A percentile compares a stretch with the other conserved stretches of the same genome.
Conservation (phyloP, 257 asterid genomes). For the Parsonsia alboflavescens region DNA sequence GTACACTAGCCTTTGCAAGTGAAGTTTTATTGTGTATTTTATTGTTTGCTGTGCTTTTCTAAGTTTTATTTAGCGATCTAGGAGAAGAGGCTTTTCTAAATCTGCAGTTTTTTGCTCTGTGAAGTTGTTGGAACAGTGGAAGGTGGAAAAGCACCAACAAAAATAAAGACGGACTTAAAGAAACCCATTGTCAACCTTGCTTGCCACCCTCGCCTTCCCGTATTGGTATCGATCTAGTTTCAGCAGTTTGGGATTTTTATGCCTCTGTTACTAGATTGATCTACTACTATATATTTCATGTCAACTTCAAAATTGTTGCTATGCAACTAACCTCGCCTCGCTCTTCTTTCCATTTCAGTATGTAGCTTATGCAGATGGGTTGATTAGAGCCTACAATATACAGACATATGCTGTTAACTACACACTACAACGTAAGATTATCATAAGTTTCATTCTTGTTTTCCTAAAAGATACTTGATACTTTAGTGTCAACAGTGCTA, state of each 20-base stretch:
- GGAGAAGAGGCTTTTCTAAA: slow-evolving; percentile 18
- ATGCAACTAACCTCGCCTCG: slow-evolving; percentile 21
- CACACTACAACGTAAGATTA: slow-evolving; percentile 87
- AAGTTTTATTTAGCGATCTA: neutral
- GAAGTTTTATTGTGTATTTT: neutral
- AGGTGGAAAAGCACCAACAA: slow-evolving; percentile 98
- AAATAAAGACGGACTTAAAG: slow-evolving; percentile 98
- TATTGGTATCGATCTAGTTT: slow-evolving; percentile 42
- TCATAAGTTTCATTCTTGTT: slow-evolving; percentile 6
- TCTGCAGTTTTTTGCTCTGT: slow-evolving; percentile 24
- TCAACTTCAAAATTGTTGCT: slow-evolving; percentile 6
- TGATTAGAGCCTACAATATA: slow-evolving; percentile 94
- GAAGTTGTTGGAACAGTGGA: slow-evolving; percentile 97
- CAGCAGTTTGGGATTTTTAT: neutral
- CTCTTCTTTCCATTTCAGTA: slow-evolving; percentile 53
- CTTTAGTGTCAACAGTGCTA: neutral
- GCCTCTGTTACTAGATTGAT: neutral
- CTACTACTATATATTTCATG: neutral
- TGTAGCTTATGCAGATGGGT: slow-evolving; percentile 97
- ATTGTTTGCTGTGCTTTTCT: neutral
- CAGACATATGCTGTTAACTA: slow-evolving; percentile 88
- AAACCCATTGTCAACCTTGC: slow-evolving; percentile 96
- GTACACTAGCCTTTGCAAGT: neutral
- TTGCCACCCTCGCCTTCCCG: slow-evolving; percentile 99
- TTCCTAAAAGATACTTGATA: neutral